Percentiles rank a stretch among this genome's conserved stretches.
phyloP scores from a whole-genome alignment of 208 protist species.

The Acanthamoeba rhysodes region DNA sequence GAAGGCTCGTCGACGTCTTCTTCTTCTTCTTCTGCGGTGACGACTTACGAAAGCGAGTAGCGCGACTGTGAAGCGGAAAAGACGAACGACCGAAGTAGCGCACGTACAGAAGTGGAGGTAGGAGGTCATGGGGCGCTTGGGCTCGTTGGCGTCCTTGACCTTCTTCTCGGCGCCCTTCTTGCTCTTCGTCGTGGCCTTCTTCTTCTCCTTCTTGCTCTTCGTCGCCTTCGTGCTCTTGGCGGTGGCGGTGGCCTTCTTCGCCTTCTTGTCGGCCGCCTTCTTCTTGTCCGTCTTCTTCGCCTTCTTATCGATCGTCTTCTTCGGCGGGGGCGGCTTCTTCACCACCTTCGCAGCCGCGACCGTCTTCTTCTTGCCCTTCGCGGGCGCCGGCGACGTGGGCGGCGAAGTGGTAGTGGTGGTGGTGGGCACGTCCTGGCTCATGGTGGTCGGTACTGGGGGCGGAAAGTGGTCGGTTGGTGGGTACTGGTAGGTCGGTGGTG shows the following conservation, averaged over 20 bases:
- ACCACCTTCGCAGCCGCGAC: not conserved
- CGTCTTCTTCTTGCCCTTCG: not conserved
- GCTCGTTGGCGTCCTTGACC: slow-evolving; percentile 40
- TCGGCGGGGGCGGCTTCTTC: not conserved
- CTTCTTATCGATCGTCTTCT: slow-evolving; percentile 47
- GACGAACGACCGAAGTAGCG: not conserved
- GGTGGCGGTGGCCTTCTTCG: not conserved
- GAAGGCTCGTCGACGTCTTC: not conserved
- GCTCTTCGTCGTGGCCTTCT: not conserved
- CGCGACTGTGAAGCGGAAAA: not conserved
- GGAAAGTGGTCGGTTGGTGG: not conserved
- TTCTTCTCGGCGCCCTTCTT: not conserved
- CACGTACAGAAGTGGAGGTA: slow-evolving; percentile 23
- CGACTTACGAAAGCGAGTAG: not conserved
- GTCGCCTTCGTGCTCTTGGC: not conserved
- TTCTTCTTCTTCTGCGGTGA: not conserved
- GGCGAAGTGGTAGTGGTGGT: not conserved
- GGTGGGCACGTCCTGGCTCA: not conserved
- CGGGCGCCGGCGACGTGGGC: not conserved
- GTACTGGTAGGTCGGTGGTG: too few relatives aligned
- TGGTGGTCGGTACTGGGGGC: too few relatives aligned
- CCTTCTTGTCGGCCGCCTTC: not conserved
- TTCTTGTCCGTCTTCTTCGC: not conserved
- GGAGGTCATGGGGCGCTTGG: not conserved
- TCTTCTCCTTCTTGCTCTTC: not conserved